Evolutionary conservation across 371 early-diverging fungal species (phyloP), one percentile per base, ranked within the genome.

Genomic region (Syncephalastrum racemosum): DNA sequence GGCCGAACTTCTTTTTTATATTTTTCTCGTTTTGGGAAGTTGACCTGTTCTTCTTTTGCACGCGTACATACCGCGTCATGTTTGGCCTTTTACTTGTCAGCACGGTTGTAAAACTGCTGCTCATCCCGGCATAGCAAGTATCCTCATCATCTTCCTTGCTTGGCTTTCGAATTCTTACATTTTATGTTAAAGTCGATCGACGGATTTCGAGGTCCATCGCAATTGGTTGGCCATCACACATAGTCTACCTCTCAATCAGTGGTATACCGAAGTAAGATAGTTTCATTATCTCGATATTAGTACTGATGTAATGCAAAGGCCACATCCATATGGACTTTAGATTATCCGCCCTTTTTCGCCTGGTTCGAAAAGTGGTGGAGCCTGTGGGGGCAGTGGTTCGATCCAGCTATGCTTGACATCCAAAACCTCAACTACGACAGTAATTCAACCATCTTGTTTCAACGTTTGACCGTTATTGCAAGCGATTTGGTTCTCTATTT

Each of bases 151-250:
- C 44, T 48, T 13, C n/a, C 5, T 19, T 50, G 18, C 5, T 8
- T 8, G 3, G 36, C 36, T 25, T n/a, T 46, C 50, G 16, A 14
- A 19, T 53, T 40, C 12, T 15, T 59, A 25, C 39, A 22, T 50
- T 44, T 10, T n/a, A n/a, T 46, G 27, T 20, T n/a, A 45, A 58
- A 90, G 91, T 70, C 84, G 83, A 58, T 97, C 97, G 31, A 98
- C 98, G 14, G 98, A 98, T 79, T 98, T 98, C 82, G 98, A 98
- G 70, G 98, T 98, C 4, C 98, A 98, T 76, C 84, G 98, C 54
- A 96, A 98, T 74, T 98, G 98, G 98, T 82, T 98, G 22, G 97
- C 97, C 36, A 91, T 98, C 56, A 98, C 98, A 4, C 76, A 87
- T 59, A 83, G 84, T 48, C 74, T 94, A 19, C 94, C 97, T 3